A percentile compares a stretch with the other conserved stretches of the same genome.
phyloP scores from a whole-genome alignment of 2,329 filamentous ascomycete species.

The Pseudogymnoascus sp. region DNA sequence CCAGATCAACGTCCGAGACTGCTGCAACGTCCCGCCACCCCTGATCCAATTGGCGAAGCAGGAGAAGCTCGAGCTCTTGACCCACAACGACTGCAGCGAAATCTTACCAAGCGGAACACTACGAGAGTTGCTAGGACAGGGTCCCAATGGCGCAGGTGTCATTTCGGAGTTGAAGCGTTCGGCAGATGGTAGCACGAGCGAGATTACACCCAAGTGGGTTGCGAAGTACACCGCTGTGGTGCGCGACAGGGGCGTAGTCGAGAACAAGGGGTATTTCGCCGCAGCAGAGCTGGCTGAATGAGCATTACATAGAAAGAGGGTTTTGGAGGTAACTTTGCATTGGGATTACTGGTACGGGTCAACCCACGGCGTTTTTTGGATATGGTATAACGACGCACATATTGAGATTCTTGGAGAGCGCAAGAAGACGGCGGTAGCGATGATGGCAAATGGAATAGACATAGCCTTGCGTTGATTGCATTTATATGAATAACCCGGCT shows the following conservation, averaged over 20 bases:
- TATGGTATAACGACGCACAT: constrained; percentile 6
- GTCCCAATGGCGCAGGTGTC: constrained; percentile 63
- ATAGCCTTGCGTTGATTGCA: background rate
- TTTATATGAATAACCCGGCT: constrained; percentile 4
- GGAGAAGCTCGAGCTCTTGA: constrained; percentile 75
- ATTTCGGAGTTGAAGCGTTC: constrained; percentile 50
- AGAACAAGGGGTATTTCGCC: constrained; percentile 97
- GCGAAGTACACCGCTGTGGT: constrained; percentile 96
- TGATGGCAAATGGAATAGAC: background rate
- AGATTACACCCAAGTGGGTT: constrained; percentile 86
- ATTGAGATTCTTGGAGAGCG: constrained; percentile 1
- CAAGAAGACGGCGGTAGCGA: background rate
- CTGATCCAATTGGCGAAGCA: constrained; percentile 77
- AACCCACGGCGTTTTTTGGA: background rate
- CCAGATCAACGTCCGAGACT: constrained; percentile 94
- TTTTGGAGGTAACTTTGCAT: constrained; percentile 15
- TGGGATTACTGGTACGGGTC: background rate
- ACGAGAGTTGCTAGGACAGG: constrained; percentile 70
- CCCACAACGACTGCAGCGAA: constrained; percentile 89
- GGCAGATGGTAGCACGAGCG: constrained; percentile 48
- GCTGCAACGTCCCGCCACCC: constrained; percentile 88
- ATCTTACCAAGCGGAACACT: constrained; percentile 80
- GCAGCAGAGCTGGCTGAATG: constrained; percentile 58
- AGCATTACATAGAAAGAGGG: constrained; percentile 6
- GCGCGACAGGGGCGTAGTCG: constrained; percentile 85